Evolutionary conservation across 1,284 basidiomycete genomes (phyloP), one percentile per base, ranked within the genome.

Genomic region (Meira nashicola): DNA sequence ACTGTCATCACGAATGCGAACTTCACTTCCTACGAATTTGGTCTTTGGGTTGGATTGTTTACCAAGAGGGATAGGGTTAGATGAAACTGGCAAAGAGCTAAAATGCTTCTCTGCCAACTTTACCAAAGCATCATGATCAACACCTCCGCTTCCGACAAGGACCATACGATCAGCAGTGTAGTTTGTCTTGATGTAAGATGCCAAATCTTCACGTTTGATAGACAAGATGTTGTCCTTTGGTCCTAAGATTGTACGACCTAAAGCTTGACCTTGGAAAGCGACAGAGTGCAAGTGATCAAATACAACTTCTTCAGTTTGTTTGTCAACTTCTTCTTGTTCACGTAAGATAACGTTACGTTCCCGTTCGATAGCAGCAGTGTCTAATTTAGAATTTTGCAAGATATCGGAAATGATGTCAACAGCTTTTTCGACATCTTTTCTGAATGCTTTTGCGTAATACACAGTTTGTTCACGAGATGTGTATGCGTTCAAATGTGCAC

Each of bases 151-250:
- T 69, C 95, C 95, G 68, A 96, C 94, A 62, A 99, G 87, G 62
- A 95, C 92, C 92, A 98, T 97, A 68, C 92, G 90, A 83, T 99
- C 94, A 59, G 94, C 88, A 55, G 91, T 93, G 83, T 98, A 98
- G 84, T 98, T 97, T 74, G 88, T 92, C 81, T 91, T 87, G 83
- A 98, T 97, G 84, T 98, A 99, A 54, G 83, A 84, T 40, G 85
- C 81, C 54, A 99, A 87, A 81, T 98, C 92, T 70, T 90, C 86
- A 57, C 89, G 89, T 80, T 87, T 87, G 83, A 99, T 94, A 59
- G 94, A 96, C 68, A 94, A 84, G 78, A 98, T 97, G 83, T 96
- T 95, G 71, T 86, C 84, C 82, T 93, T 93, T 60, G 94, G 93
- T 33, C 94, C 95, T 61, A 98, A 89, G 80, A 98, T 98, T 71